Evolutionary conservation across 345 rosid species (phyloP).

Genomic region (Brassica nigra): DNA sequence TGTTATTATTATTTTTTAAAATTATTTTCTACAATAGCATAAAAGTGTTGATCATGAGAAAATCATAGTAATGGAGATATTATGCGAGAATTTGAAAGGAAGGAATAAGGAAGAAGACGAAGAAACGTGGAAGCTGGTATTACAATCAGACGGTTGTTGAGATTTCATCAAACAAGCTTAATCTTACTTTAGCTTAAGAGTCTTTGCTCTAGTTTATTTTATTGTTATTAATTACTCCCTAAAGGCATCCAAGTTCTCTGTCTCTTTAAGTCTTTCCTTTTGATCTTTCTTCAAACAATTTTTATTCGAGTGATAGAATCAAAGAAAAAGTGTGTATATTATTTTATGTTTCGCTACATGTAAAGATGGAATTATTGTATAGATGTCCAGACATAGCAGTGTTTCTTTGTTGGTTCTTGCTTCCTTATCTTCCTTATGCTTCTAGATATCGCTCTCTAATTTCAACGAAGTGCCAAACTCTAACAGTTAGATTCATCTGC

Average conservation of each 20-base stretch:
- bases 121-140: conserved; percentile 23
- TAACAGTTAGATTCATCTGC: neutral
- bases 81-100: conserved; percentile 20
- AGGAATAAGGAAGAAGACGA: conserved; percentile 12
- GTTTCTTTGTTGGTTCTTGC: conserved; percentile 15
- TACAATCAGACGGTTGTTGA: conserved; percentile 32
- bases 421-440: conserved; percentile 12
- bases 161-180: conserved; percentile 16
- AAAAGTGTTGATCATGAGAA: neutral
- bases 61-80: conserved; percentile 30
- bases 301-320: conserved; percentile 34
- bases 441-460: neutral
- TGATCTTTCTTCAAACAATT: conserved; percentile 15
- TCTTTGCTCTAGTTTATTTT: conserved; percentile 19
- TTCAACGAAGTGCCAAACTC: conserved; percentile 39
- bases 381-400: conserved; percentile 6
- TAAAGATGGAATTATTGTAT: neutral
- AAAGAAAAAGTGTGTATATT: conserved; percentile 29
- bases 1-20: too few relatives aligned
- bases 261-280: conserved; percentile 22
- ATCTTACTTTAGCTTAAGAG: conserved; percentile 20
- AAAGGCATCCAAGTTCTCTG: conserved; percentile 36
- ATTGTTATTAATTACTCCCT: neutral
- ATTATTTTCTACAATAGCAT: conserved; percentile 3
- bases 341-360: conserved; percentile 7